Evolutionary conservation across 1,139 yeast species (phyloP).

Genomic region (Protomyces macrosporus): DNA sequence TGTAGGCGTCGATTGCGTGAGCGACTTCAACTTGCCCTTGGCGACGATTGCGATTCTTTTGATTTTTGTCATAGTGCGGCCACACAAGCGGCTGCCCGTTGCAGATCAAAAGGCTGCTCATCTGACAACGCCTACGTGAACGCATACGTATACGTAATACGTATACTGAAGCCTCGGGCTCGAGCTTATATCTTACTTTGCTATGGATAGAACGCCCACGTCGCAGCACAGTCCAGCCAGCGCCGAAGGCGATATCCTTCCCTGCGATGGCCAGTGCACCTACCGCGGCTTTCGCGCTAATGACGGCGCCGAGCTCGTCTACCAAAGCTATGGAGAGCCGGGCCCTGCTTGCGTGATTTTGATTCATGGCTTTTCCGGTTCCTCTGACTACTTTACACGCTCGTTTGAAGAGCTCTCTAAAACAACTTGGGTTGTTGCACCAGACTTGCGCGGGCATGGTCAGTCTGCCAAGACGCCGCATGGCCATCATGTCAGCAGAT

Average conservation of each 20-base stretch:
- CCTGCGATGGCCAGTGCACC: not conserved
- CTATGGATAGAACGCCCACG: not conserved
- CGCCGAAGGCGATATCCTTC: not conserved
- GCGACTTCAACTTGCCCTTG: too few relatives aligned
- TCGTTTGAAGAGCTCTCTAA: constrained; percentile 1
- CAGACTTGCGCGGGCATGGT: constrained; percentile 22
- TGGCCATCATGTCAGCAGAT: constrained; percentile 12
- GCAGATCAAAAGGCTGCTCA: not conserved
- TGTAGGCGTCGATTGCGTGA: too few relatives aligned
- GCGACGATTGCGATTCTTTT: too few relatives aligned
- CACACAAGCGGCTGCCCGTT: not conserved
- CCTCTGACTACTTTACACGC: constrained; percentile 10
- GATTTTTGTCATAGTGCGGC: not conserved
- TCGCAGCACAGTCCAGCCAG: not conserved
- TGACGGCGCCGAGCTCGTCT: constrained; percentile 6
- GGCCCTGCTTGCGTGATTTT: constrained; percentile 7
- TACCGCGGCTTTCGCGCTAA: not conserved
- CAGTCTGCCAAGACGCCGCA: constrained; percentile 4
- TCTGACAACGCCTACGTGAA: too few relatives aligned
- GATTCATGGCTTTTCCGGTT: constrained; percentile 23
- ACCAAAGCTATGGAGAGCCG: not conserved
- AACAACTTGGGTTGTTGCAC: constrained; percentile 3
- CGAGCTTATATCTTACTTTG: not conserved
- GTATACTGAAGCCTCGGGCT: not conserved
- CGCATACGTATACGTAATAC: too few relatives aligned